A percentile compares a stretch with the other conserved stretches of the same genome.
These are phyloP conservation scores for Hemileia vastatrix DNA, from an alignment of 1,284 basidiomycete genomes.

Conservation along the genomic window DNA sequence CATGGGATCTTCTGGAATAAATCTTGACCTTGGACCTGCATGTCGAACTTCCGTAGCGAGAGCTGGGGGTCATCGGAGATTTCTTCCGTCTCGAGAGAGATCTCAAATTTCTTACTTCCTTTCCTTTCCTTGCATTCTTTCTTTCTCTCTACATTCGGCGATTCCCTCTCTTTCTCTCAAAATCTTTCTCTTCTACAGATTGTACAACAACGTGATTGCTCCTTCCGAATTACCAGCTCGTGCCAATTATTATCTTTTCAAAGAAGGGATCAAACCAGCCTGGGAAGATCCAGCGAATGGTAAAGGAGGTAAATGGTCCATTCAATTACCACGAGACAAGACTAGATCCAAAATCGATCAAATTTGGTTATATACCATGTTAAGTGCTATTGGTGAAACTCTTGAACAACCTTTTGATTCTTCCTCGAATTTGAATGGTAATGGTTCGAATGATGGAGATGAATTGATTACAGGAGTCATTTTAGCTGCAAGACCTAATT, in stretches of 20 bases:
- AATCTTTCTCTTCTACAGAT: slow-evolving; percentile 47
- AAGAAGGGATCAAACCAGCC: slow-evolving; percentile 49
- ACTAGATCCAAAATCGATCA: slow-evolving; percentile 73
- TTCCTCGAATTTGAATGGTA: slow-evolving; percentile 41
- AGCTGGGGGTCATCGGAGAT: no score
- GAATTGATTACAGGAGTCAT: slow-evolving; percentile 55
- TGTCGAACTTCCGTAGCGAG: no score
- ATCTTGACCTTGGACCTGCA: no score
- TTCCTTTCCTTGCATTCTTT: no score
- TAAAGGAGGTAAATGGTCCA: slow-evolving; percentile 94
- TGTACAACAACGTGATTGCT: slow-evolving; percentile 96
- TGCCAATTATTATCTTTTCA: slow-evolving; percentile 99
- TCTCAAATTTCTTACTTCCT: no score
- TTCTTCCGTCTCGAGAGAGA: no score
- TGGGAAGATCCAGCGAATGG: slow-evolving; percentile 62
- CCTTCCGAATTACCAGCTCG: slow-evolving; percentile 86
- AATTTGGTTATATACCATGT: slow-evolving; percentile 98
- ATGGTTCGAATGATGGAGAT: slow-evolving; percentile 51
- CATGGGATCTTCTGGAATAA: no score
- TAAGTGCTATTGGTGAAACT: slow-evolving; percentile 90
- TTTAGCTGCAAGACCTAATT: slow-evolving; percentile 40
- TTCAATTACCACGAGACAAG: slow-evolving; percentile 94
- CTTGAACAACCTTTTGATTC: slow-evolving; percentile 64
- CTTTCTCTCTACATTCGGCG: no score
- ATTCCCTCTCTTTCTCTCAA: neutral